Evolutionary conservation across 176 grass and related monocot genomes (phyloP).

Genomic region (Aegilops umbellulata): DNA sequence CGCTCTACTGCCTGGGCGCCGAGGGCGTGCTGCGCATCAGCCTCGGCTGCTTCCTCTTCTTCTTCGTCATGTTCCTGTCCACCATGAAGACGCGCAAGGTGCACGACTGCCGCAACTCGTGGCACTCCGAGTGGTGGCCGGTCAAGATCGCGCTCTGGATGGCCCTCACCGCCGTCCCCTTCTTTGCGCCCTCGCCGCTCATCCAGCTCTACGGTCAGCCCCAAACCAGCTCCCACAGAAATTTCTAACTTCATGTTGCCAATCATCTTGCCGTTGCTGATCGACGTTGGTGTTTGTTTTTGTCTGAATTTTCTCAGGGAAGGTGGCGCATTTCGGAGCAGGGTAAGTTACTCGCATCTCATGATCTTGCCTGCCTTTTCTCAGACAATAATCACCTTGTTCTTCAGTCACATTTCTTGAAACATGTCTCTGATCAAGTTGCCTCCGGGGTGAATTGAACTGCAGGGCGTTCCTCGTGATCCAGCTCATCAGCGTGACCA

Average conservation of each 20-base stretch:
- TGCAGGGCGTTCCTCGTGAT: slow-evolving; percentile 82
- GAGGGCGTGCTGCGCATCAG: slow-evolving; percentile 91
- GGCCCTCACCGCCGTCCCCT: slow-evolving; percentile 65
- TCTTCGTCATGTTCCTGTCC: slow-evolving; percentile 93
- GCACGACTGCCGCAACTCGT: slow-evolving; percentile 71
- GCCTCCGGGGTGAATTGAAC: not conserved
- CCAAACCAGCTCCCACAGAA: not conserved
- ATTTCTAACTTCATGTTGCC: too few species aligned
- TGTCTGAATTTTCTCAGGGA: slow-evolving; percentile 45
- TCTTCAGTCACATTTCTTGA: not conserved
- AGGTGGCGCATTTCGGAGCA: slow-evolving; percentile 86
- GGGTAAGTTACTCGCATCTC: slow-evolving; percentile 45
- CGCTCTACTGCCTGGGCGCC: slow-evolving; percentile 66
- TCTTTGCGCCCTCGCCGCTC: slow-evolving; percentile 76
- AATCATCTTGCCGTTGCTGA: not conserved
- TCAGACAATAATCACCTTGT: not conserved
- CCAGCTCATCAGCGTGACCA: slow-evolving; percentile 89
- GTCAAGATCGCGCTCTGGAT: slow-evolving; percentile 83
- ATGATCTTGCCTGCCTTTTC: not conserved
- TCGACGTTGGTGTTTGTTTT: not conserved
- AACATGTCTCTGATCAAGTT: slow-evolving; percentile 14
- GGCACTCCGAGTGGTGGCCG: slow-evolving; percentile 99
- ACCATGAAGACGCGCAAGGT: slow-evolving; percentile 61
- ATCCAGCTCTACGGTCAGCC: slow-evolving; percentile 89
- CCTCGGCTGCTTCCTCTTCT: slow-evolving; percentile 95